These are phyloP conservation scores for Cunninghamia lanceolata DNA, from an alignment of 75 land plant species.

Conservation along the genomic window DNA sequence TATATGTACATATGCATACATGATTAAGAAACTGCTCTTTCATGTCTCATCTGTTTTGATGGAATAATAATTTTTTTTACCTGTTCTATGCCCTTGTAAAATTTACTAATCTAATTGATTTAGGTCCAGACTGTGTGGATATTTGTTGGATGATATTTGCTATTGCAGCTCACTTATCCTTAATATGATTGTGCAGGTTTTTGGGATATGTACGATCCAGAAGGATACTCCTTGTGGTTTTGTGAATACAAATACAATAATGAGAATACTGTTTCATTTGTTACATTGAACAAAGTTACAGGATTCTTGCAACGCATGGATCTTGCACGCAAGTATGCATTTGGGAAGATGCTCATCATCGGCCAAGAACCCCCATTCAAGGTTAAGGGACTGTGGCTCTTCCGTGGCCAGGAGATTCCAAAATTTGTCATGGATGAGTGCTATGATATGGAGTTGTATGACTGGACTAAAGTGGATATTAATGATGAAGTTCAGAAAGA, in stretches of 20 bases:
- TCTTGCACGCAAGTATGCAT: constrained; percentile 84
- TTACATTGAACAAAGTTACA: constrained; percentile 92
- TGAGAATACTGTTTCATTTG: constrained; percentile 90
- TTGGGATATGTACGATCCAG: constrained; percentile 99
- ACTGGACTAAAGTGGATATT: constrained; percentile 89
- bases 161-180: not conserved
- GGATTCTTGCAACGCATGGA: constrained; percentile 98
- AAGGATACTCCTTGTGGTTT: constrained; percentile 98
- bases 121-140: not conserved
- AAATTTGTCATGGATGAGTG: constrained; percentile 82
- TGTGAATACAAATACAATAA: constrained; percentile 97
- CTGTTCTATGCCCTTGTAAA: not conserved
- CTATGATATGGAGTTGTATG: constrained; percentile 86
- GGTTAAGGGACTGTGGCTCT: constrained; percentile 95
- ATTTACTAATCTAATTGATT: not conserved
- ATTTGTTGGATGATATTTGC: not conserved
- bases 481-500: constrained; percentile 84
- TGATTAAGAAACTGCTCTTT: not conserved
- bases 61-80: not conserved
- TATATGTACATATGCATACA: not conserved
- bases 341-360: constrained; percentile 96
- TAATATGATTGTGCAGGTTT: constrained; percentile 50
- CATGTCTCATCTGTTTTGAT: not conserved
- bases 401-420: constrained; percentile 90
- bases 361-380: constrained; percentile 78